These are phyloP conservation scores for Anethum foeniculum DNA, from an alignment of 140 eudicot genomes.

Conservation along the genomic window DNA sequence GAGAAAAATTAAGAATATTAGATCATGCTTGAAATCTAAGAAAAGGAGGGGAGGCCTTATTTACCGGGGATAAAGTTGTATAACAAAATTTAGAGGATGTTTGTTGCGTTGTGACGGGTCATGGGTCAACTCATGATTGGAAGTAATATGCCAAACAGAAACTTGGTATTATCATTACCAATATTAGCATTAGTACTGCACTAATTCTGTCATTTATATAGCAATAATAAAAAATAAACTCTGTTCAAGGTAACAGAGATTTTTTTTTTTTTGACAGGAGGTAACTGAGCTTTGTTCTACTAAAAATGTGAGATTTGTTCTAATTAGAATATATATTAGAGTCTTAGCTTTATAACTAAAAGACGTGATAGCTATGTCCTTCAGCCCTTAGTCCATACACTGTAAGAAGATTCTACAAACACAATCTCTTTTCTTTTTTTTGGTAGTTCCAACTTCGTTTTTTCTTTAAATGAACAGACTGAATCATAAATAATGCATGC, in stretches of 20 bases:
- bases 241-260: neutral
- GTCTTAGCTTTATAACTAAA: neutral
- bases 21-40: neutral
- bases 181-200: neutral
- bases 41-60: neutral
- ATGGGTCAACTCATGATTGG: neutral
- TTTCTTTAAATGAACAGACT: neutral
- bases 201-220: neutral
- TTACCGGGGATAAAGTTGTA: neutral
- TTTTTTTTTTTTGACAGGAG: too few species aligned
- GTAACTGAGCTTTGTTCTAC: too few species aligned
- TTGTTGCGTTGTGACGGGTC: neutral
- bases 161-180: neutral
- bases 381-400: neutral
- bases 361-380: neutral
- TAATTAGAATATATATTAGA: neutral
- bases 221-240: neutral
- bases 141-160: neutral
- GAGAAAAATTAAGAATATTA: neutral
- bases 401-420: neutral
- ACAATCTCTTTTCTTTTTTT: neutral
- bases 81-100: neutral
- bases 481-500: neutral
- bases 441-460: neutral
- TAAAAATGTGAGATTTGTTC: too few species aligned